These are phyloP conservation scores for Rhipidocladum racemiflorum DNA, from an alignment of 176 grass and related monocot species.

Conservation along the genomic window DNA sequence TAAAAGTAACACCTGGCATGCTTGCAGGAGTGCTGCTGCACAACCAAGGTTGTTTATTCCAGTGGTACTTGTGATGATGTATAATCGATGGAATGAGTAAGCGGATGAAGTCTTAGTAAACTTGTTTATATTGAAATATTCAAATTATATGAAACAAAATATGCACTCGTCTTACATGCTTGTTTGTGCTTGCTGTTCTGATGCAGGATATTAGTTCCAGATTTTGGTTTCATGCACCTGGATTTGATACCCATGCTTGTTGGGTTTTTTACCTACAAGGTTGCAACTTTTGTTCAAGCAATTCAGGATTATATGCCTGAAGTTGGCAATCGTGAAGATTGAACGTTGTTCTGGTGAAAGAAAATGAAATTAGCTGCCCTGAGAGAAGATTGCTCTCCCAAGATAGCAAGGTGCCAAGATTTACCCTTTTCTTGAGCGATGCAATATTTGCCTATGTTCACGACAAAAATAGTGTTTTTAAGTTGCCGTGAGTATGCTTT, in stretches of 20 bases:
- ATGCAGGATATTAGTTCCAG: conserved; percentile 80
- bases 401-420: conserved; percentile 23
- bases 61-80: conserved; percentile 77
- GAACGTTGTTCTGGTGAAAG: conserved; percentile 30
- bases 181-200: conserved; percentile 23
- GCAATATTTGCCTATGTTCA: background rate
- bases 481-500: background rate
- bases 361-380: background rate
- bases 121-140: background rate
- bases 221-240: conserved; percentile 84
- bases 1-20: background rate
- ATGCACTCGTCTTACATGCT: background rate
- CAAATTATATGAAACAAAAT: background rate
- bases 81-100: conserved; percentile 92
- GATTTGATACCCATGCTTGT: conserved; percentile 95
- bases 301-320: conserved; percentile 57
- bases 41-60: conserved; percentile 93
- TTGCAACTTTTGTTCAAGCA: conserved; percentile 77
- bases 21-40: conserved; percentile 75
- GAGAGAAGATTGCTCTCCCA: conserved; percentile 15
- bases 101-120: conserved; percentile 18
- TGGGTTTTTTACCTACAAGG: conserved; percentile 93
- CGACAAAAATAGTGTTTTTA: conserved; percentile 10
- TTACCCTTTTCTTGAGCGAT: conserved; percentile 25
- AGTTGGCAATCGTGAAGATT: conserved; percentile 50